Evolutionary conservation across 345 rosid genomes (phyloP).

Genomic region (Fremontodendron californicum): DNA sequence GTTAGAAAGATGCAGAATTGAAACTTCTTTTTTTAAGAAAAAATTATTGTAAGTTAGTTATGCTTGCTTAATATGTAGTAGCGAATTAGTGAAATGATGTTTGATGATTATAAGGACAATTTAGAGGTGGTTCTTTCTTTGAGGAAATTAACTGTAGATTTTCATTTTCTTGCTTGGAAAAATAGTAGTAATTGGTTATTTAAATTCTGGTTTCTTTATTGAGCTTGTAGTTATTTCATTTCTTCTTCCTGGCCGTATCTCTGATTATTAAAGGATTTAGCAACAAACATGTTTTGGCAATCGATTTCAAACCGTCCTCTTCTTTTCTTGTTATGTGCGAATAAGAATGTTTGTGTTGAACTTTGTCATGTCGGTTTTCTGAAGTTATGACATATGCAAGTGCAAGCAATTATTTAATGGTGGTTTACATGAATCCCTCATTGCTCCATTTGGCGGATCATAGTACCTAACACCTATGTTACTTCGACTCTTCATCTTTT

Average conservation of each 20-base stretch:
- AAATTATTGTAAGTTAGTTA: neutral
- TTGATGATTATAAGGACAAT: neutral
- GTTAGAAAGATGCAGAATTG: constrained; percentile 6
- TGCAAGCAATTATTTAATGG: neutral
- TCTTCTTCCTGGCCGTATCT: neutral
- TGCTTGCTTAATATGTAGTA: neutral
- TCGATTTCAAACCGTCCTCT: neutral
- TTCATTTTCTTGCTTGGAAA: constrained; percentile 1
- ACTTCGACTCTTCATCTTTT: too few species aligned
- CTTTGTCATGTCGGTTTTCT: neutral
- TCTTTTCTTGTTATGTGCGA: neutral
- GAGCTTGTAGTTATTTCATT: neutral
- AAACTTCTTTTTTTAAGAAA: neutral
- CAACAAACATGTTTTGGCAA: neutral
- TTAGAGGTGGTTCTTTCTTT: neutral
- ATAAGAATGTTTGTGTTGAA: neutral
- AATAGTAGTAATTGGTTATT: neutral
- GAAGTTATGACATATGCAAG: neutral
- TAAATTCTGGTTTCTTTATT: neutral
- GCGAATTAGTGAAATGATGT: neutral
- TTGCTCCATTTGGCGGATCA: neutral
- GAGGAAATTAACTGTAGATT: neutral
- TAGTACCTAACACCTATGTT: too few species aligned
- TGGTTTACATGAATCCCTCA: neutral
- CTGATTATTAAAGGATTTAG: neutral